Evolutionary conservation across 2,329 filamentous ascomycete genomes (phyloP).

Genomic region (Dendrostoma leiphaemia): DNA sequence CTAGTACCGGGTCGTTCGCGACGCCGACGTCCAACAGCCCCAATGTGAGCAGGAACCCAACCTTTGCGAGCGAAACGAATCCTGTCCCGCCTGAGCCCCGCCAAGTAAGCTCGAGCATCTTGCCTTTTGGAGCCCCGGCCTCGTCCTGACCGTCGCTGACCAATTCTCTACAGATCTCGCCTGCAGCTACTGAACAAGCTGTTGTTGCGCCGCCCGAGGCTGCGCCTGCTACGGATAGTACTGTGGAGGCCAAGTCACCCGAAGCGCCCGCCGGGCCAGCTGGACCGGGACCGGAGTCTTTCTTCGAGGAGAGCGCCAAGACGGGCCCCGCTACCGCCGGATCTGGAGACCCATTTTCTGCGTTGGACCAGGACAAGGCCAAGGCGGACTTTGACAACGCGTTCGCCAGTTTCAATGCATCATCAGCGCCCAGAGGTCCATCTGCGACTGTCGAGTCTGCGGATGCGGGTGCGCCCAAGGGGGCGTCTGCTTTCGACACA

Average conservation of each 20-base stretch:
- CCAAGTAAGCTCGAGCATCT: slow-evolving; percentile 74
- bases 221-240: slow-evolving; percentile 25
- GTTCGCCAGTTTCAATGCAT: slow-evolving; percentile 70
- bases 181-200: slow-evolving; percentile 22
- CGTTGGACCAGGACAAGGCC: slow-evolving; percentile 55
- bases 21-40: slow-evolving; percentile 57
- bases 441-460: background rate
- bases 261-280: slow-evolving; percentile 5
- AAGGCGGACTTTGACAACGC: slow-evolving; percentile 85
- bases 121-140: slow-evolving; percentile 65
- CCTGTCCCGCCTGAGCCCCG: slow-evolving; percentile 69
- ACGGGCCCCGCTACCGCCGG: slow-evolving; percentile 8
- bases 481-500: slow-evolving; percentile 56
- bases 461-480: slow-evolving; percentile 43
- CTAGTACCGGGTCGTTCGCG: slow-evolving; percentile 49
- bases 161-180: slow-evolving; percentile 19
- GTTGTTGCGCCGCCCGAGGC: slow-evolving; percentile 31
- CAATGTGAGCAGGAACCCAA: slow-evolving; percentile 60
- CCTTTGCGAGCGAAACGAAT: slow-evolving; percentile 52
- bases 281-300: slow-evolving; percentile 15
- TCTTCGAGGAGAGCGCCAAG: slow-evolving; percentile 12
- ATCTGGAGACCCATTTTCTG: slow-evolving; percentile 48
- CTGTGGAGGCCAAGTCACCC: slow-evolving; percentile 10
- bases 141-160: slow-evolving; percentile 48
- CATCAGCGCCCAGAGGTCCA: slow-evolving; percentile 40